Percentiles rank a stretch among this genome's conserved stretches.
phyloP scores from a whole-genome alignment of 805 yeast genomes.

The Ogataea paraovalis region DNA sequence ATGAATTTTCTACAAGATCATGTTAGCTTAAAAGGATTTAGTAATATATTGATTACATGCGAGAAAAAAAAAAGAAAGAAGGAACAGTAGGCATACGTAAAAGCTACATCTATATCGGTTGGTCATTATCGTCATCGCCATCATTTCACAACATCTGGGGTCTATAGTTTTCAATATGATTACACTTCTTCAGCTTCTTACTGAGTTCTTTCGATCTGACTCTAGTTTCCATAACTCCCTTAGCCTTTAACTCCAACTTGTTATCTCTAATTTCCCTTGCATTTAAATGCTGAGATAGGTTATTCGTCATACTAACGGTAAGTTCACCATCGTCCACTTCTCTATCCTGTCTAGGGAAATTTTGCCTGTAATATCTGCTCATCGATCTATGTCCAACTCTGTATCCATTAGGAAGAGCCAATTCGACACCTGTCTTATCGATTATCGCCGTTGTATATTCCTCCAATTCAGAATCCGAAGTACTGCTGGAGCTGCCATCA shows the following conservation, averaged over 20 bases:
- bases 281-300: conserved; percentile 16
- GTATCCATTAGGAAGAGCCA: conserved; percentile 71
- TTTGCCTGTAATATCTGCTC: conserved; percentile 64
- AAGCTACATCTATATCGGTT: not conserved
- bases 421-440: conserved; percentile 48
- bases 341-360: conserved; percentile 38
- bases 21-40: too few species aligned
- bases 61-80: not conserved
- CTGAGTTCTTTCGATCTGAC: conserved; percentile 31
- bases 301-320: conserved; percentile 35
- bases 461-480: conserved; percentile 18
- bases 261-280: conserved; percentile 9
- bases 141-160: conserved; percentile 42
- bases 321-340: conserved; percentile 56
- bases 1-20: too few species aligned
- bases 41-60: too few species aligned
- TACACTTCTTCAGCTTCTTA: conserved; percentile 58
- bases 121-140: not conserved
- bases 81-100: not conserved
- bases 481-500: conserved; percentile 9
- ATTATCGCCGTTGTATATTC: conserved; percentile 30
- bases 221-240: conserved; percentile 22
- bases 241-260: conserved; percentile 43
- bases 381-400: conserved; percentile 76
- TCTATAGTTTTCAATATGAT: conserved; percentile 74